Percentiles rank a stretch among this genome's conserved stretches.
phyloP scores from a whole-genome alignment of 306 rosid species.

The Lagenaria siceraria region DNA sequence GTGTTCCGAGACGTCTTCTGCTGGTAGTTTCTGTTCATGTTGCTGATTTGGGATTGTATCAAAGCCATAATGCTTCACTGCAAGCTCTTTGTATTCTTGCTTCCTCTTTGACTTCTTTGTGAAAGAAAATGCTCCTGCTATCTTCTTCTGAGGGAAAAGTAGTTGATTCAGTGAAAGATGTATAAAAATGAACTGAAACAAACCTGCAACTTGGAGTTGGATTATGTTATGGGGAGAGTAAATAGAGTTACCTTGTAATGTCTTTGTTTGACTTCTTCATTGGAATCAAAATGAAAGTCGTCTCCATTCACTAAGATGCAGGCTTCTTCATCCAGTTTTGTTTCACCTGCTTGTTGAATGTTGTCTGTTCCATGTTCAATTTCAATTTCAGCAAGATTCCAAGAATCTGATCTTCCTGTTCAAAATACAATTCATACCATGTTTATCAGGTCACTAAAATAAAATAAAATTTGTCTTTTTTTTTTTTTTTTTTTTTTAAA shows the following conservation, averaged over 20 bases:
- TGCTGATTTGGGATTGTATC: slow-evolving; percentile 11
- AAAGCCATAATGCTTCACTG: slow-evolving; percentile 26
- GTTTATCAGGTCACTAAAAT: slow-evolving; percentile 7
- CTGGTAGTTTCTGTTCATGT: slow-evolving; percentile 12
- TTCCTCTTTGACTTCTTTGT: slow-evolving; percentile 50
- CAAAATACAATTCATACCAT: neutral
- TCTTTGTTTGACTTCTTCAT: slow-evolving; percentile 11
- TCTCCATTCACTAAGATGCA: slow-evolving; percentile 55
- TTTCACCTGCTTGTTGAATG: slow-evolving; percentile 11
- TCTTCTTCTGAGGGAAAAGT: slow-evolving; percentile 34
- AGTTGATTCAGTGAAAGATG: neutral
- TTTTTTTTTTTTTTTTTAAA: too few species aligned
- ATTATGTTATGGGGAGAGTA: neutral
- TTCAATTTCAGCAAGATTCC: slow-evolving; percentile 18
- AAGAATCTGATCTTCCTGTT: slow-evolving; percentile 24
- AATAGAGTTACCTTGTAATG: slow-evolving; percentile 41
- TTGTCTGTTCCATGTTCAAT: slow-evolving; percentile 18
- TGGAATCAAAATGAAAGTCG: slow-evolving; percentile 30
- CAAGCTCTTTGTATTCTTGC: slow-evolving; percentile 75
- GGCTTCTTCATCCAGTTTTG: slow-evolving; percentile 56
- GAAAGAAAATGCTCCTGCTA: slow-evolving; percentile 35
- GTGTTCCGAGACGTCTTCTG: slow-evolving; percentile 26
- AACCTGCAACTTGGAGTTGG: neutral
- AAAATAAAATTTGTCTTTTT: neutral
- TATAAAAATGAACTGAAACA: neutral